Evolutionary conservation across 2,329 filamentous ascomycete genomes (phyloP).

Genomic region (Aspergillus viridinutans): DNA sequence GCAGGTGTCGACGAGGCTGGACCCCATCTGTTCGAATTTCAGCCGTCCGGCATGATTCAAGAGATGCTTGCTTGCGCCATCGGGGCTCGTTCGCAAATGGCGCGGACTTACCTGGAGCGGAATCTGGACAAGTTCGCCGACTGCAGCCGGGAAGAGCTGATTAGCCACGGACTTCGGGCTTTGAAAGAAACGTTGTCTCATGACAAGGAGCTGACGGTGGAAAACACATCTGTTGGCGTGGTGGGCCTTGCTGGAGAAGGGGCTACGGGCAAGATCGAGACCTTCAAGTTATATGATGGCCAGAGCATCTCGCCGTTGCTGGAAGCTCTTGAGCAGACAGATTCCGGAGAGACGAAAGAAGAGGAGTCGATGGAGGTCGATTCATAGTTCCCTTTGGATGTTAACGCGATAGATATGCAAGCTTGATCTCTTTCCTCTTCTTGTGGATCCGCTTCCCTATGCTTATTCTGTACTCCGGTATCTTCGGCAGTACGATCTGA

Average conservation of each 20-base stretch:
- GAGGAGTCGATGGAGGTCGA: constrained; percentile 56
- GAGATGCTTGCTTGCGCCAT: constrained; percentile 98
- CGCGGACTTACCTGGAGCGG: constrained; percentile 90
- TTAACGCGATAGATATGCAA: constrained; percentile 30
- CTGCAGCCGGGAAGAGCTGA: constrained; percentile 75
- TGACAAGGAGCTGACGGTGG: constrained; percentile 95
- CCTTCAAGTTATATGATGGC: constrained; percentile 87
- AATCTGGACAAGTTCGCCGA: constrained; percentile 79
- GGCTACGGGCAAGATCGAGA: constrained; percentile 60
- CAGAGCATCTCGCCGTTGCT: constrained; percentile 82
- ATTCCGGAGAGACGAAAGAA: constrained; percentile 38
- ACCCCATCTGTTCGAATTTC: constrained; percentile 97
- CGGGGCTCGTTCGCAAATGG: constrained; percentile 94
- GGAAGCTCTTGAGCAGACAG: constrained; percentile 58
- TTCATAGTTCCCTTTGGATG: constrained; percentile 32
- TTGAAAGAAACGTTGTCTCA: constrained; percentile 94
- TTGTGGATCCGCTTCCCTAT: background rate
- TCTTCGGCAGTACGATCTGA: background rate
- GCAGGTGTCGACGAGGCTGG: constrained; percentile 91
- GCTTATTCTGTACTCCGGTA: background rate
- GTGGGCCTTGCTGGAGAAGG: constrained; percentile 60
- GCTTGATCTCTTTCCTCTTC: constrained; percentile 5
- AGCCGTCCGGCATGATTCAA: constrained; percentile 90
- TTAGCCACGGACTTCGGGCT: constrained; percentile 83
- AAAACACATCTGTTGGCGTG: constrained; percentile 90